A percentile compares a stretch with the other conserved stretches of the same genome.
These are phyloP conservation scores for Lodderomyces margitis DNA, from an alignment of 1,139 yeast genomes.

Conservation along the genomic window DNA sequence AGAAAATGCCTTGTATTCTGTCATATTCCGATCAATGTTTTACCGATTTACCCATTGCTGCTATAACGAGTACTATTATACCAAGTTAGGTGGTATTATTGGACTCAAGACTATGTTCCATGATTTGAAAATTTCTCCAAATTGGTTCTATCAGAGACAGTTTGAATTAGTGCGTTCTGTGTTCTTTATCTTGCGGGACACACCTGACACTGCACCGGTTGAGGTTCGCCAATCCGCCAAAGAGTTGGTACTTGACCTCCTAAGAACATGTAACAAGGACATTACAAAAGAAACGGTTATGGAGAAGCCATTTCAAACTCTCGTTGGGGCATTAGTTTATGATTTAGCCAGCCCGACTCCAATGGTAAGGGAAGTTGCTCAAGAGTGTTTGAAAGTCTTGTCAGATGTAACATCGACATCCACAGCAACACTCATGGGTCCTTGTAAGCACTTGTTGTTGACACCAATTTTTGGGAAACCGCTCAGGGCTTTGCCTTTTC, in stretches of 20 bases:
- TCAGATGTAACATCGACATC: slow-evolving; percentile 71
- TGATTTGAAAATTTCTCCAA: slow-evolving; percentile 63
- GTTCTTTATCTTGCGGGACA: slow-evolving; percentile 86
- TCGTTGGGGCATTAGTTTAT: slow-evolving; percentile 83
- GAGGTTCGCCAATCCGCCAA: slow-evolving; percentile 74
- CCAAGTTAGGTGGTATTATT: slow-evolving; percentile 84
- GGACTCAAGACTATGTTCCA: slow-evolving; percentile 76
- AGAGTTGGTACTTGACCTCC: slow-evolving; percentile 57
- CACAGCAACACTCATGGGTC: slow-evolving; percentile 71
- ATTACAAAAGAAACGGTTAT: slow-evolving; percentile 57
- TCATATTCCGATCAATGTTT: slow-evolving; percentile 73
- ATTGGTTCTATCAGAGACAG: slow-evolving; percentile 76
- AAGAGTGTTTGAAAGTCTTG: slow-evolving; percentile 62
- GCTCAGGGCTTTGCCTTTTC: slow-evolving; percentile 91
- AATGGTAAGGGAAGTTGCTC: slow-evolving; percentile 80
- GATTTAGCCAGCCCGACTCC: slow-evolving; percentile 89
- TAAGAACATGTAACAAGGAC: slow-evolving; percentile 63
- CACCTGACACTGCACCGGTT: slow-evolving; percentile 85
- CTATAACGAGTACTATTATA: slow-evolving; percentile 81
- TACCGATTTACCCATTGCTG: slow-evolving; percentile 87
- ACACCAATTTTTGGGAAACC: slow-evolving; percentile 98
- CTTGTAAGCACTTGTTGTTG: slow-evolving; percentile 76
- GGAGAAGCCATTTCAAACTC: slow-evolving; percentile 77
- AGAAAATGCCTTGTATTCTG: slow-evolving; percentile 66
- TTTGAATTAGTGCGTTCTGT: slow-evolving; percentile 83